These are phyloP conservation scores for Exophiala spinifera DNA, from an alignment of 2,329 filamentous ascomycete genomes.

Conservation along the genomic window DNA sequence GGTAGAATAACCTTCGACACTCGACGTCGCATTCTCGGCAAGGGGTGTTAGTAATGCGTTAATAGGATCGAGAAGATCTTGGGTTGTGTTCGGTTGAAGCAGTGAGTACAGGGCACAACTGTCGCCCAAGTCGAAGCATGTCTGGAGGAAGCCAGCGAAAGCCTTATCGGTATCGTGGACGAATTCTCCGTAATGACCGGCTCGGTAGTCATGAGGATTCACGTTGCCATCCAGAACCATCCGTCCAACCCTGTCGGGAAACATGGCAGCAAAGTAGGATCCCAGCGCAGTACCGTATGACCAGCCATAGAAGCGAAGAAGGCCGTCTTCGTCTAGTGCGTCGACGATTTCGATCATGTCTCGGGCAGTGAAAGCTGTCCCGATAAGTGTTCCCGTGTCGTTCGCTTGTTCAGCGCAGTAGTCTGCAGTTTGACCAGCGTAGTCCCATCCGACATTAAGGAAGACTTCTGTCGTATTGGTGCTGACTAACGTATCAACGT, in stretches of 20 bases:
- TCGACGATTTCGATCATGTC: too few species aligned
- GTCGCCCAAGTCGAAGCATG: too few species aligned
- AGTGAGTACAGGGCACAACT: too few species aligned
- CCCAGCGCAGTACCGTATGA: slow-evolving; percentile 36
- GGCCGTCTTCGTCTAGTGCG: slow-evolving; percentile 8
- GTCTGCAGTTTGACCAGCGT: slow-evolving; percentile 12
- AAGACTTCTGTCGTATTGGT: slow-evolving; percentile 15
- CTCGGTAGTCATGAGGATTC: slow-evolving; percentile 16
- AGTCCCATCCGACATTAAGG: slow-evolving; percentile 19
- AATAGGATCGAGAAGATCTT: too few species aligned
- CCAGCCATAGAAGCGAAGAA: slow-evolving; percentile 32
- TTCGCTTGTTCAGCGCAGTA: slow-evolving; percentile 1
- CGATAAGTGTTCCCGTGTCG: background rate
- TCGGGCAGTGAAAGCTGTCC: too few species aligned
- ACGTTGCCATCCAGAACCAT: slow-evolving; percentile 36
- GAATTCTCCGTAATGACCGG: background rate
- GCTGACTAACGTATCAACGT: background rate
- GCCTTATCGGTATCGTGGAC: too few species aligned
- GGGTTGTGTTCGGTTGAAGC: too few species aligned
- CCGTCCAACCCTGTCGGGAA: slow-evolving; percentile 39
- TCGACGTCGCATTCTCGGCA: too few species aligned
- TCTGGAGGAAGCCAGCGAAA: too few species aligned
- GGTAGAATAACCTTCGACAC: too few species aligned
- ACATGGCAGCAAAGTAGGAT: slow-evolving; percentile 38
- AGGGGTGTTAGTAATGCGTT: too few species aligned